These are phyloP conservation scores for Coemansia reversa DNA, from an alignment of 192 early-diverging fungal genomes.

Conservation along the genomic window DNA sequence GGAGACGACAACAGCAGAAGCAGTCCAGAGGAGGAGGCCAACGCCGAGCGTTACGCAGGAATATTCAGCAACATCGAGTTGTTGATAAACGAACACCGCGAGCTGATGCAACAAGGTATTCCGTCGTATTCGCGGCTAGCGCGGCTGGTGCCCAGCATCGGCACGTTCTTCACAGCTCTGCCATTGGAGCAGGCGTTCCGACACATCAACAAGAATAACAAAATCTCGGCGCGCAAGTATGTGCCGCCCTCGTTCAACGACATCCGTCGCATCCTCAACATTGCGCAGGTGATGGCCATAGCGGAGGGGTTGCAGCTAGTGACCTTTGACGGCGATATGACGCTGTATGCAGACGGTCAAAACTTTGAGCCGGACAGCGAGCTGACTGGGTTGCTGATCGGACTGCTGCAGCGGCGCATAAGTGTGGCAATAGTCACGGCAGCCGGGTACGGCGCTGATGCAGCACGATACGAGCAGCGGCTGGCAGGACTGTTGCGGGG, in stretches of 20 bases:
- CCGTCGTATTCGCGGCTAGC: constrained; percentile 70
- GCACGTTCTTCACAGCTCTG: constrained; percentile 82
- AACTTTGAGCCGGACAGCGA: constrained; percentile 72
- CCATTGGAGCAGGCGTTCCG: constrained; percentile 74
- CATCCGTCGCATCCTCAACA: constrained; percentile 83
- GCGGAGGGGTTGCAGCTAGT: constrained; percentile 70
- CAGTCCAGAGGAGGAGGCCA: constrained; percentile 47
- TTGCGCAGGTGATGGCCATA: constrained; percentile 81
- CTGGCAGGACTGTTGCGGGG: constrained; percentile 73
- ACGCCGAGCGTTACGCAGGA: constrained; percentile 73
- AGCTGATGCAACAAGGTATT: constrained; percentile 13
- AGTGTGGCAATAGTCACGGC: constrained; percentile 88
- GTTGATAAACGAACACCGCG: constrained; percentile 69
- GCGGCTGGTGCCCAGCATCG: constrained; percentile 74
- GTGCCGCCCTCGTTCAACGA: constrained; percentile 95
- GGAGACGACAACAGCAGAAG: neutral
- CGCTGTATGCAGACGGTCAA: constrained; percentile 85
- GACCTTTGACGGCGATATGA: constrained; percentile 96
- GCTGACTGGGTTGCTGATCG: constrained; percentile 67
- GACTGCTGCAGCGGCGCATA: constrained; percentile 63
- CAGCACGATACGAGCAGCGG: constrained; percentile 71
- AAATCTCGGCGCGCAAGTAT: constrained; percentile 73
- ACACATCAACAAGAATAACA: constrained; percentile 62
- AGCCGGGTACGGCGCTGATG: constrained; percentile 78
- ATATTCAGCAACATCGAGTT: constrained; percentile 76